A percentile compares a stretch with the other conserved stretches of the same genome.
Conservation (phyloP, 2,329 filamentous ascomycete genomes). For the Hypoxylon sp. region DNA sequence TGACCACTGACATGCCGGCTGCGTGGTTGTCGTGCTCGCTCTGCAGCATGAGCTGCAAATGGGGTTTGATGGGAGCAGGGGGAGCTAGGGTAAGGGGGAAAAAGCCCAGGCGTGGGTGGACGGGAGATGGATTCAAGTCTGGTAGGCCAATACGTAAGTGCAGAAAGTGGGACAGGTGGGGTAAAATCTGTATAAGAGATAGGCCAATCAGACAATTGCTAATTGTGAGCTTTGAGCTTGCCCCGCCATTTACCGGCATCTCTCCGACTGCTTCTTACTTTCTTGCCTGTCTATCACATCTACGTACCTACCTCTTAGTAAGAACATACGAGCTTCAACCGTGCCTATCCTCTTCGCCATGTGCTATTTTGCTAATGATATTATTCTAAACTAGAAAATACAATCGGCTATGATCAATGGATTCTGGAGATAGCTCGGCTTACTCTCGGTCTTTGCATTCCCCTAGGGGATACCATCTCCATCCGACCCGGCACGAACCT, state of each 20-base stretch:
- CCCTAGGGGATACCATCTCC: neutral
- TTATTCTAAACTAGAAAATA: conserved; percentile 5
- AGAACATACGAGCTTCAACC: neutral
- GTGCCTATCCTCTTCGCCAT: conserved; percentile 7
- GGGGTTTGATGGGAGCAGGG: conserved; percentile 22
- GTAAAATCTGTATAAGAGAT: conserved; percentile 15
- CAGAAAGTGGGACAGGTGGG: conserved; percentile 41
- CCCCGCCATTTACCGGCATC: conserved; percentile 42
- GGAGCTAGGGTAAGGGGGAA: neutral
- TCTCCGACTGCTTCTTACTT: conserved; percentile 26
- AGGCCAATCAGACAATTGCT: conserved; percentile 38
- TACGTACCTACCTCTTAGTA: conserved; percentile 18
- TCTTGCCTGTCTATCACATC: conserved; percentile 13
- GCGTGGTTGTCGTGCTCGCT: conserved; percentile 32
- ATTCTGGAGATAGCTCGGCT: conserved; percentile 20
- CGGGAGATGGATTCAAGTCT: conserved; percentile 21
- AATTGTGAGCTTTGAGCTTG: conserved; percentile 40
- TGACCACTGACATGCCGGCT: conserved; percentile 36
- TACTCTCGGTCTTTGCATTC: conserved; percentile 26
- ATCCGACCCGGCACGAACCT: neutral
- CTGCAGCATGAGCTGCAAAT: conserved; percentile 25
- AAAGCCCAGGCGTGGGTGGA: conserved; percentile 8
- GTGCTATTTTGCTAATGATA: conserved; percentile 19
- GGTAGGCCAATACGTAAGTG: conserved; percentile 34
- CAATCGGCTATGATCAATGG: conserved; percentile 2